Base-by-base conservation (phyloP, 225 moss, liverwort and hornwort species). In the Antitrichia curtipendula region DNA sequence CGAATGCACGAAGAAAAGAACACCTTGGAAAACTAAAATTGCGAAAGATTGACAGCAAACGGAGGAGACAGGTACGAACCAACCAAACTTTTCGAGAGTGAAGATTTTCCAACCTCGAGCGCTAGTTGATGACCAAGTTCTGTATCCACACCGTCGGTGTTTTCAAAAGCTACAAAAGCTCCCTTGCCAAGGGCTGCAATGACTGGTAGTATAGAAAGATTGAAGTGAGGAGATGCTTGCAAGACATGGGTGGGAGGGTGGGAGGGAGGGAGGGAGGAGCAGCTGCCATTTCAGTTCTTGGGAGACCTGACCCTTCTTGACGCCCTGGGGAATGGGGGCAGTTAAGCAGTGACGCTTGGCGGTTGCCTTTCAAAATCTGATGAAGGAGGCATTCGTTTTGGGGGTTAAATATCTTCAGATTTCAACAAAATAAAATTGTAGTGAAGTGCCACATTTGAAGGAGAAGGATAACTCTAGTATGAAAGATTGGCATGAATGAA, bases 361-460 rank as follows among this genome's bases (percentile, higher is more conserved):
- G 45, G 87, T 87, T 91, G 85, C 52, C 87, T 53, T 85, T 89
- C 89, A 63, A 72, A 65, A 87, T 89, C 91, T 91, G 87, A 82
- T 87, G 91, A 91, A 64, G 16, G 4, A 31, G 40, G 52, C 47
- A 56, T 2, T 49, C 49, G 8, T 17, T n/a, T 14, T 7, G 2
- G 22, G 45, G 36, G 19, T 25, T 40, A 11, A 21, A 22, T 9
- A 47, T 23, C 34, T 32, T 62, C 43, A 80, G 4, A 40, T 78
- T 71, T 9, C 43, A 28, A 28, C 16, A 52, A 3, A 16, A n/a
- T n/a, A 43, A 41, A 41, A 71, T 16, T 43, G 17, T 45, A 47
- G 47, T 12, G 49, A 74, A 73, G 31, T 17, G 7, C 4, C 4
- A 2, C 73, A 73, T 49, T 11, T 13, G 13, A 50, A 50, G 13